phyloP scores from a whole-genome alignment of 2,329 filamentous ascomycete species.

The Epichloe hybrida region DNA sequence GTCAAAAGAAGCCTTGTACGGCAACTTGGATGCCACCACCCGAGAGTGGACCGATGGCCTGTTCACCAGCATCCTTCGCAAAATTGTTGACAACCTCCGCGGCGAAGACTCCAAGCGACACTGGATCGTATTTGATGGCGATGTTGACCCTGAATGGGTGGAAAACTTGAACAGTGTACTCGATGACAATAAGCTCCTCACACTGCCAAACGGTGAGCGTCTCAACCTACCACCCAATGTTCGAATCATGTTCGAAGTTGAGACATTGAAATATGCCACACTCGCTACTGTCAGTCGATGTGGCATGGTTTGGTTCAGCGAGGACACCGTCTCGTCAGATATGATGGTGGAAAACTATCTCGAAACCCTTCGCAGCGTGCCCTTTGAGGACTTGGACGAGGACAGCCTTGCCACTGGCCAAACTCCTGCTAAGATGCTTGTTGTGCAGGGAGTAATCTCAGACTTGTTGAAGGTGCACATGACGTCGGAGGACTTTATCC shows the following conservation, averaged over 20 bases:
- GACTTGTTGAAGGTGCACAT: conserved; percentile 66
- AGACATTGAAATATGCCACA: conserved; percentile 93
- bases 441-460: conserved; percentile 66
- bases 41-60: conserved; percentile 98
- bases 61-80: conserved; percentile 93
- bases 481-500: conserved; percentile 66
- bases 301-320: conserved; percentile 99
- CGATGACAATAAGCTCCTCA: conserved; percentile 97
- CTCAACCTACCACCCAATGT: conserved; percentile 89
- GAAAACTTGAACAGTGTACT: conserved; percentile 99
- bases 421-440: conserved; percentile 63
- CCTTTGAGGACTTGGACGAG: conserved; percentile 93
- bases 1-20: conserved; percentile 96
- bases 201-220: conserved; percentile 93
- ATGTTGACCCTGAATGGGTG: conserved; percentile 98
- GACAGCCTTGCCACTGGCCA: conserved; percentile 68
- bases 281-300: conserved; percentile 98
- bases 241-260: conserved; percentile 99
- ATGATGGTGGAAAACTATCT: conserved; percentile 95
- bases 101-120: conserved; percentile 94
- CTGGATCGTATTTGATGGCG: conserved; percentile 98
- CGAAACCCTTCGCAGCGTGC: conserved; percentile 63
- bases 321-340: conserved; percentile 82
- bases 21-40: conserved; percentile 89
- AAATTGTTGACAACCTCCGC: conserved; percentile 96